Evolutionary conservation across 441 rosid genomes (phyloP), one percentile per base, ranked within the genome.

Genomic region (Viola pubescens): DNA sequence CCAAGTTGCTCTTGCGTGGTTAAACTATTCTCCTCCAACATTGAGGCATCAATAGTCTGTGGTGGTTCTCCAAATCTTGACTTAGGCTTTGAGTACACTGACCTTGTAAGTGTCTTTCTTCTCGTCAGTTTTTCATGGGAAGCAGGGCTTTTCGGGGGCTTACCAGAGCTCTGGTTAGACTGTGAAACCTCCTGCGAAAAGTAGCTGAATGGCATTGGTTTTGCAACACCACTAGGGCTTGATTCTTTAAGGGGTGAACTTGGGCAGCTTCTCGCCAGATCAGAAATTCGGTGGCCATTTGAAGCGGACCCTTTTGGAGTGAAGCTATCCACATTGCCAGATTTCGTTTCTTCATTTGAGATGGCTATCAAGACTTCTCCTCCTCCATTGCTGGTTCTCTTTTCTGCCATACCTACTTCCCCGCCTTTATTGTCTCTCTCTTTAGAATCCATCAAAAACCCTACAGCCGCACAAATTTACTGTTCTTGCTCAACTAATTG

Each of bases 61-160:
- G 81, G 74, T 61, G 80, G 94, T 37, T 84, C 88, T 16, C 78
- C 91, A 54, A 91, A 91, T 69, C 98, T 82, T 14, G 95, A 89
- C 71, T 85, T 91, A 11, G 94, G 77, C 73, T 84, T 91, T 16
- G 88, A 85, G 75, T 74, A 79, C 57, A 70, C 71, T 3, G 91
- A 83, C 79, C 82, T 75, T 2, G 79, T 37, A 37, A 89, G 11
- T 41, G 95, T 66, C 63, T 63, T 83, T 52, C 77, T 79, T 12
- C 86, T 55, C 9, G 19, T 4, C 37, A 81, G 64, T 46, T 75
- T 71, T 46, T 71, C 88, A 11, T 26, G 70, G 59, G 50, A 38
- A 38, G 69, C 47, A 8, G 91, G 87, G 58, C 58, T 14, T 68
- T 75, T 86, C 4, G 95, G 92, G 4, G 91, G 95, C 85, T 78